Base-by-base conservation (phyloP, 164 flowering plant genomes). In the Protea cynaroides region DNA sequence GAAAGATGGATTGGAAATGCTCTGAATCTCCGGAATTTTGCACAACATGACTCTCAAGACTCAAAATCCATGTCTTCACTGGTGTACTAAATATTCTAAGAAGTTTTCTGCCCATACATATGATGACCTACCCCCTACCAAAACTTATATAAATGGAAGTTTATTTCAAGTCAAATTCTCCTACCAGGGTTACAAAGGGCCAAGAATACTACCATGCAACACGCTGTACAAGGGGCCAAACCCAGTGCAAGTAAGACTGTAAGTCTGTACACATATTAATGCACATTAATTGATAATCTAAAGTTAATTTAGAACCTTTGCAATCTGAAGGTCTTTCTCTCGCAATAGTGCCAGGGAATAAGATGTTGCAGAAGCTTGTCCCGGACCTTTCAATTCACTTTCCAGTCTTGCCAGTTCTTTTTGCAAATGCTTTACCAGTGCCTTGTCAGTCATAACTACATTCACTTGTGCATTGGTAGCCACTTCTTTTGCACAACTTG, bases 401-500 rank as follows among this genome's bases (percentile, higher is more conserved):
- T 91, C 96, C 74, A 94, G 54, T 69, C 88, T 81, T 46, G 87
- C 83, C 68, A 94, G 47, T 69, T 94, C 97, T 74, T 69, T 86
- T 59, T 89, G 95, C 78, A 94, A 69, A 65, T 88, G 91, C 83
- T 85, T 89, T 54, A 91, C 92, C 74, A 94, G 71, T 38, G 83
- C 87, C 81, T 94, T 94, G 64, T 94, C 99, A 12, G 99, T 87
- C 88, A 86, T 79, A 7, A 94, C 86, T 7, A 89, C 76, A 64
- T 94, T 94, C 53, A 89, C 97, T 43, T 78, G 88, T 36, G 97
- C 96, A 75, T 83, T 86, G 11, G 91, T 87, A 25, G 81, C 52
- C 25, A 91, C 96, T 76, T 91, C 83, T 78, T 94, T 94, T 13
- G 99, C 99, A 72, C 97, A 91, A 60, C 85, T 84, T 40, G 95